These are phyloP conservation scores for Phytophthora litchii DNA, from an alignment of 352 stramenopile genomes.

Conservation along the genomic window DNA sequence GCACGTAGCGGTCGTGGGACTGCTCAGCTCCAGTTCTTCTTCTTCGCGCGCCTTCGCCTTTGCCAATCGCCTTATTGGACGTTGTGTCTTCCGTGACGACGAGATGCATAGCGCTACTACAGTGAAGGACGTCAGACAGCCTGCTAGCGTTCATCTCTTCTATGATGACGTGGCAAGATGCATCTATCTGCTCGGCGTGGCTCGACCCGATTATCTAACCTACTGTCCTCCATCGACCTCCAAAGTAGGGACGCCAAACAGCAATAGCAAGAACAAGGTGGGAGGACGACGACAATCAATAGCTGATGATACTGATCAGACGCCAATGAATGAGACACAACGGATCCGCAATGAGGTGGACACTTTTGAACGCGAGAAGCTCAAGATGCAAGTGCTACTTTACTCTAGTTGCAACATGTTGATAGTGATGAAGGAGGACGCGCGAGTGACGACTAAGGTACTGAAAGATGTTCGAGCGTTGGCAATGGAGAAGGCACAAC, in stretches of 20 bases:
- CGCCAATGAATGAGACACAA: slow-evolving; percentile 15
- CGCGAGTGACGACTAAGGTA: slow-evolving; percentile 44
- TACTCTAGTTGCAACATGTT: slow-evolving; percentile 65
- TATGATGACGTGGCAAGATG: slow-evolving; percentile 55
- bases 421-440: slow-evolving; percentile 52
- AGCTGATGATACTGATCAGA: slow-evolving; percentile 9
- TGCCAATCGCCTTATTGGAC: slow-evolving; percentile 69
- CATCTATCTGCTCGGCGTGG: slow-evolving; percentile 63
- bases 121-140: slow-evolving; percentile 28
- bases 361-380: slow-evolving; percentile 48
- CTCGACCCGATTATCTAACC: slow-evolving; percentile 44
- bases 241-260: slow-evolving; percentile 14
- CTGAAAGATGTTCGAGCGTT: slow-evolving; percentile 57
- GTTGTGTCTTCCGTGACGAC: slow-evolving; percentile 48
- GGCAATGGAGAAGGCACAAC: slow-evolving; percentile 59
- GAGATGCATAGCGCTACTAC: slow-evolving; percentile 32
- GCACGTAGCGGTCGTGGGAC: slow-evolving; percentile 50
- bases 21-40: slow-evolving; percentile 50
- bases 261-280: slow-evolving; percentile 16
- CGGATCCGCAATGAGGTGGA: slow-evolving; percentile 24
- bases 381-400: slow-evolving; percentile 74
- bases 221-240: slow-evolving; percentile 20
- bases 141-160: slow-evolving; percentile 60
- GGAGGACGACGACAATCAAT: slow-evolving; percentile 11
- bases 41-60: slow-evolving; percentile 47